Conservation (phyloP, 768 basidiomycete genomes). For the Naganishia antarctica region DNA sequence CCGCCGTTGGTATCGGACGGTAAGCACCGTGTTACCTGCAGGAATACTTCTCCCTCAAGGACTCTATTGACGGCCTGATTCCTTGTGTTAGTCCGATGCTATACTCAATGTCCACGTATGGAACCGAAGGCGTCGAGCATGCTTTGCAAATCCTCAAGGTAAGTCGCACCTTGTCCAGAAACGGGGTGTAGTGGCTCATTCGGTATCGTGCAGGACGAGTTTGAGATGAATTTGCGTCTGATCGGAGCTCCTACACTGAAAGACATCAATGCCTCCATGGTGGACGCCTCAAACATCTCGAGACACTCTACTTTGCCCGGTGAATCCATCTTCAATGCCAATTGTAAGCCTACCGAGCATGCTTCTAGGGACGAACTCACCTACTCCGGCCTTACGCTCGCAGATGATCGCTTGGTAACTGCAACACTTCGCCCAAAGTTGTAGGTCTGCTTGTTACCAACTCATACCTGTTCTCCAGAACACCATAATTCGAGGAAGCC, state of each 20-base stretch:
- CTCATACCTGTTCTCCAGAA: background rate
- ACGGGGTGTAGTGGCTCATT: no score
- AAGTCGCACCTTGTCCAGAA: background rate
- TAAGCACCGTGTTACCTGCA: no score
- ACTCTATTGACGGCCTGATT: constrained; percentile 9
- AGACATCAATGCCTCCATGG: constrained; percentile 82
- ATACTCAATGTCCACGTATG: constrained; percentile 57
- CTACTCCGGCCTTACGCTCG: background rate
- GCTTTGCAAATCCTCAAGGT: constrained; percentile 67
- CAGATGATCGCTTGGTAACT: constrained; percentile 20
- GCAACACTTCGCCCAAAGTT: background rate
- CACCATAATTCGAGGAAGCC: no score
- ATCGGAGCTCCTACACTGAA: constrained; percentile 74
- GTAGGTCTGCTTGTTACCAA: background rate
- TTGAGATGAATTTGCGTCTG: constrained; percentile 95
- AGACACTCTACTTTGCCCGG: constrained; percentile 66
- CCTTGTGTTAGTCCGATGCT: constrained; percentile 57
- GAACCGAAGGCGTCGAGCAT: constrained; percentile 75
- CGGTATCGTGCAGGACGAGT: constrained; percentile 69
- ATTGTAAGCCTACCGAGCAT: constrained; percentile 60
- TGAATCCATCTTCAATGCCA: constrained; percentile 70
- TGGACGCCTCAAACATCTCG: constrained; percentile 69
- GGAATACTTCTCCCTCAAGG: no score
- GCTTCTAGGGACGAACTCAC: constrained; percentile 1
- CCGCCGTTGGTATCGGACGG: constrained; percentile 61